A percentile compares a stretch with the other conserved stretches of the same genome.
Evolutionary conservation across 179 eudicot genomes (phyloP).

Genomic region (Drosera spatulata): DNA sequence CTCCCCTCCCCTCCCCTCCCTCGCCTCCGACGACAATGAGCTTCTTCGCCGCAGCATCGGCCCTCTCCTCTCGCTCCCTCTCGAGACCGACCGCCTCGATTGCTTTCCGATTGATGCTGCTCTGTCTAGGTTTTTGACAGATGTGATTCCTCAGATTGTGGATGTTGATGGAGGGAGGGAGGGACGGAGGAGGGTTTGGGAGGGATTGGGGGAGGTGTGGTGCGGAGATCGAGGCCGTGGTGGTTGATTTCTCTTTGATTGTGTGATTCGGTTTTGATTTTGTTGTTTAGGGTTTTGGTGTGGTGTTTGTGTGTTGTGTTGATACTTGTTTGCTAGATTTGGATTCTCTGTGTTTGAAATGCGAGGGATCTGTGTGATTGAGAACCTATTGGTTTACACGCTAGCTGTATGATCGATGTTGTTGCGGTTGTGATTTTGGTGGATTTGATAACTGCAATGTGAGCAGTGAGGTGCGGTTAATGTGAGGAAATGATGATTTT

Average conservation of each 20-base stretch:
- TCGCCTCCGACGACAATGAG: neutral
- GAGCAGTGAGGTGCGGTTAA: no score
- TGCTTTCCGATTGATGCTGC: neutral
- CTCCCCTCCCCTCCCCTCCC: neutral
- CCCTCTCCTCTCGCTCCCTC: neutral
- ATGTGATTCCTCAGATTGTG: neutral
- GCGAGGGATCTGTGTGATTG: no score
- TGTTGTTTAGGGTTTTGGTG: no score
- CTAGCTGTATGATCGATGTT: no score
- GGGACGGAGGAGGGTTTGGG: neutral
- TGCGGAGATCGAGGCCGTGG: neutral
- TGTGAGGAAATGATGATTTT: no score
- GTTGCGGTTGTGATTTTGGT: no score
- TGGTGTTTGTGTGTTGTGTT: no score
- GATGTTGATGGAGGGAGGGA: neutral
- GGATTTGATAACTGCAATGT: no score
- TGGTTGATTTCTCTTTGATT: neutral
- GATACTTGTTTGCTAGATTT: no score
- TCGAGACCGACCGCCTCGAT: neutral
- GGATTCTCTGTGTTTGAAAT: no score
- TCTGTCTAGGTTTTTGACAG: neutral
- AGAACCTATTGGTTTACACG: no score
- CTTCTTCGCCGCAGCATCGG: neutral
- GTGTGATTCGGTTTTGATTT: neutral
- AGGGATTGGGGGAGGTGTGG: neutral